Evolutionary conservation across 345 rosid genomes (phyloP), one percentile per base, ranked within the genome.

Genomic region (Hibiscus tridactylites): DNA sequence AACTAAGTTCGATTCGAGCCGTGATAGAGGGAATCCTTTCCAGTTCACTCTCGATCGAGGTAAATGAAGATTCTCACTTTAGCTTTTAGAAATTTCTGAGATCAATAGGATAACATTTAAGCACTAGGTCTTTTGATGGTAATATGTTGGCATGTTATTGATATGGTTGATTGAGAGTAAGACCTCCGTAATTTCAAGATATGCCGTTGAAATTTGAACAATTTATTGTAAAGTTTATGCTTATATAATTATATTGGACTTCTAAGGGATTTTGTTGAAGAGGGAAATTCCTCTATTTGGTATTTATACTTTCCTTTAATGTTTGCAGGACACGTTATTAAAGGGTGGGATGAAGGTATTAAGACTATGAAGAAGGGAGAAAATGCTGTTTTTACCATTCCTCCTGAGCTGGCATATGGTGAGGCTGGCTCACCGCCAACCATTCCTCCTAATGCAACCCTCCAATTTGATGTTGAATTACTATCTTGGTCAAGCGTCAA

Each of bases 311-410:
- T 21, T 58, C 1, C 9, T 3, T 5, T 12, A 62, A 44, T 52
- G 50, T 19, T 35, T 75, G 68, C 81, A 93, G 98, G 97, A 29
- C 92, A 87, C 74, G 98, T 93, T 72, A 93, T 90, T 26, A 92
- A 92, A 77, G 99, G 99, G 74, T 96, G 99, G 99, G 99, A 96
- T 73, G 82, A 75, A 61, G 99, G 99, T 67, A 87, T 96, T 65
- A 96, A 92, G 83, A 92, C 97, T 11, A 96, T 96, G 99, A 96
- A 91, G 86, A 93, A 91, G 71, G 90, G 90, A 3, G 98, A 93
- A 78, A 91, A 93, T 76, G 91, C 96, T 35, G 72, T 88, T 9
- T 88, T 93, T 71, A 93, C 98, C 63, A 93, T 90, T 75, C 94
- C 98, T 57, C 69, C 94, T 2, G 90, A 84, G 75, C 77, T 93